Base-by-base conservation (phyloP, 768 basidiomycete species). In the Suillus variegatus region DNA sequence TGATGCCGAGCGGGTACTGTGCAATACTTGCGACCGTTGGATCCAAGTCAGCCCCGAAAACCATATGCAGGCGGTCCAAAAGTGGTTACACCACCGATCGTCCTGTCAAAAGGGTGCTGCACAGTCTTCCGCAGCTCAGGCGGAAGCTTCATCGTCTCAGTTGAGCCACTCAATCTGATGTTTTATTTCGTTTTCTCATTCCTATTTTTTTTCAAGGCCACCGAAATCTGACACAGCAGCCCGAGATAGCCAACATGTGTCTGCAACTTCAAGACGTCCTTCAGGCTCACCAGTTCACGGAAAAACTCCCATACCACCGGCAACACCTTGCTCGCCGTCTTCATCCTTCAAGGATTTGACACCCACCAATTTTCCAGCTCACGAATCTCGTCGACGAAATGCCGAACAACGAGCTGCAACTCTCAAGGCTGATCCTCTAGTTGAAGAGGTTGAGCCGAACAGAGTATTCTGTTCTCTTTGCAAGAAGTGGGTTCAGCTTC, bases 401-500 rank as follows among this genome's bases (percentile, higher is more conserved):
- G 91, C 92, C 22, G 92, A 93, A 71, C 90, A 93, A 75, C 86
- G 92, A 38, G 90, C 88, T 0, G 89, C 89, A 12, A 85, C 86
- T 2, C 82, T 94, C 43, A 82, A 88, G 7, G 84, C 87, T 2
- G 92, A 94, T 74, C 71, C 77, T 0, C 80, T 91, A 8, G 84
- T 92, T 62, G 84, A 82, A 22, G 82, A 86, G 63, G 92, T 93
- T 41, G 91, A 93, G 70, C 88, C 90, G 0, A 89, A 88, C 69
- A 76, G 87, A 36, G 90, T 93, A 0, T 91, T 92, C 69, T 94
- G 92, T 72, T 80, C 82, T 3, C 75, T 93, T 1, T 94, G 92
- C 73, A 81, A 84, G 71, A 92, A 93, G 75, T 93, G 92, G 92
- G 90, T 93, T 1, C 92, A 93, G 75, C 81, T 93, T 22, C 76